Evolutionary conservation across 768 basidiomycete genomes (phyloP).

Genomic region (Omphalotus guepiniiformis): DNA sequence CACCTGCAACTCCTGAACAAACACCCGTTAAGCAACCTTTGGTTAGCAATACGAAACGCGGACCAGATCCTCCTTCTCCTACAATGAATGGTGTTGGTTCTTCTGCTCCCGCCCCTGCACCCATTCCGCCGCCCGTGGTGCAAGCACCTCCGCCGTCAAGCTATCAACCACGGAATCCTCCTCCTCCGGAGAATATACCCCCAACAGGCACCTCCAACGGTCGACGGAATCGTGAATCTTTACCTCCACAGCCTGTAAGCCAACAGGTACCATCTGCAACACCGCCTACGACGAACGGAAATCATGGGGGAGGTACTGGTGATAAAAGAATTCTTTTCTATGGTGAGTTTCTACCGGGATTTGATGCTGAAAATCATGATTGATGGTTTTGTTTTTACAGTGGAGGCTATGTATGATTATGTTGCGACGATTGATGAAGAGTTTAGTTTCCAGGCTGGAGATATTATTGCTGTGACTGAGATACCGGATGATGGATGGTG

Average conservation of each 20-base stretch:
- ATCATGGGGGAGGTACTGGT: not conserved
- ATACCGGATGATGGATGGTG: constrained; percentile 72
- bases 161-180: no score
- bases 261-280: not conserved
- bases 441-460: constrained; percentile 65
- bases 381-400: constrained; percentile 21
- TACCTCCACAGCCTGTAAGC: constrained; percentile 1
- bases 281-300: not conserved
- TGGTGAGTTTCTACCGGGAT: not conserved
- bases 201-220: constrained; percentile 29
- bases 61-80: not conserved
- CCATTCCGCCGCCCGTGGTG: no score
- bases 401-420: constrained; percentile 57
- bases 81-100: not conserved
- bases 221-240: not conserved
- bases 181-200: constrained; percentile 15
- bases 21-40: not conserved
- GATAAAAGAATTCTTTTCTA: constrained; percentile 4
- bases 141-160: no score
- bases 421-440: constrained; percentile 51
- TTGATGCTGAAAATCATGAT: not conserved
- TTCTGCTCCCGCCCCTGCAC: not conserved
- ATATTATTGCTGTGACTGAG: constrained; percentile 62
- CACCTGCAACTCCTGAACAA: not conserved
- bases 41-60: not conserved